Base-by-base conservation (phyloP, 2,329 filamentous ascomycete species). In the Emmonsia crescens region DNA sequence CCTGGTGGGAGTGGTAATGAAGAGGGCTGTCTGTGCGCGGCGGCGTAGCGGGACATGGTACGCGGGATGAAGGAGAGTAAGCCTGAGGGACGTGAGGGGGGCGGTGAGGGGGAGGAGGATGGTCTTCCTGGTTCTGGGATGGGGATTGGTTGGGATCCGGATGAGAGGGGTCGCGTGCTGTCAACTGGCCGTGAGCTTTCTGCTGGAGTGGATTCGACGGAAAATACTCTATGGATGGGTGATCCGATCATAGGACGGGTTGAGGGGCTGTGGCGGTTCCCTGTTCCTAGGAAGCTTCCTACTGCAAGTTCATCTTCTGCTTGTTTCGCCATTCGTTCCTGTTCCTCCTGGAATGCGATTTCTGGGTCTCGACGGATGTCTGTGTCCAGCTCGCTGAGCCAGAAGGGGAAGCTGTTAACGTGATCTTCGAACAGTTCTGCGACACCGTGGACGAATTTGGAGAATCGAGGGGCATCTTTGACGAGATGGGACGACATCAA, bases 341-440 rank as follows among this genome's bases (percentile, higher is more conserved):
- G 91, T 73, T 97, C 92, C 69, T 94, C 88, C 66, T 95, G 89
- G 72, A 96, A 96, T 0, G 93, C 93, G 65, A 84, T 83, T 72
- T 94, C 89, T 0, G 94, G 94, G 72, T 97, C 92, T 72, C 89
- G 91, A 67, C 93, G 87, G 71, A 99, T 99, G 72, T 99, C 94
- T 38, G 85, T 89, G 72, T 96, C 93, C 51, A 97, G 82, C 65
- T 96, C 89, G 69, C 88, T 88, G 40, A 97, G 83, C 94, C 94
- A 99, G 78, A 97, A 96, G 16, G 94, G 94, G 70, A 97, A 86
- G 65, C 85, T 92, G 77, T 97, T 97, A 74, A 99, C 92, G 70
- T 96, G 85, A 74, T 99, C 91, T 70, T 97, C 94, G 68, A 97
- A 97, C 1, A 99, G 81, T 46, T 88, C 87, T 8, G 93, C 92